Base-by-base conservation (phyloP, 176 grass and related monocot genomes). In the Oryza coarctata region DNA sequence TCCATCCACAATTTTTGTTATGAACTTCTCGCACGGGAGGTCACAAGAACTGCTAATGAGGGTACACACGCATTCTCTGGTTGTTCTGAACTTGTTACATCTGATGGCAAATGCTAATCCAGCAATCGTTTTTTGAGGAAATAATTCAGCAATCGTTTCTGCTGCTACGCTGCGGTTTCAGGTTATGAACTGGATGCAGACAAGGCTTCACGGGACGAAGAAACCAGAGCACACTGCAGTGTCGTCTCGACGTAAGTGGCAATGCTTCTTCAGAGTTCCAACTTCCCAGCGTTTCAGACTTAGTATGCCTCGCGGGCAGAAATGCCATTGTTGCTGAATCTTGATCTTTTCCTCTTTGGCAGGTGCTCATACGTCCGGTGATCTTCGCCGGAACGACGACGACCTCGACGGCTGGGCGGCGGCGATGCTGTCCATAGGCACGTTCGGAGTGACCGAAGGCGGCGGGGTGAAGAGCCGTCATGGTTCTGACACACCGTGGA, bases 141-240 rank as follows among this genome's bases (percentile, higher is more conserved):
- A n/a, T 76, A n/a, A 73, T 44, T 70, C 25, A 50, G 47, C 47
- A 50, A 50, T 18, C 15, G 15, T 34, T n/a, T n/a, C n/a, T 71
- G 1, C n/a, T 75, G 12, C 4, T 44, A 20, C 0, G 52, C 57
- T 71, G 50, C n/a, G 50, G 32, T n/a, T 83, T 68, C 77, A 93
- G 84, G 65, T 87, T 69, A 77, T 93, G 32, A 87, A 80, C 35
- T 97, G 94, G 91, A 44, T 88, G 84, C 82, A 91, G 20, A 96
- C 22, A 68, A 90, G 85, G 76, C 65, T 92, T 47, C 77, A 89
- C 33, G 84, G 72, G 22, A 60, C 55, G 55, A 60, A 2, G n/a
- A 25, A 60, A 60, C 55, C 22, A 58, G 52, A 83, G 55, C 50
- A n/a, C 85, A 74, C 43, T 32, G 31, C 76, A 69, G 83, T n/a